Base-by-base conservation (phyloP, 768 basidiomycete genomes). In the Cubamyces lactineus region DNA sequence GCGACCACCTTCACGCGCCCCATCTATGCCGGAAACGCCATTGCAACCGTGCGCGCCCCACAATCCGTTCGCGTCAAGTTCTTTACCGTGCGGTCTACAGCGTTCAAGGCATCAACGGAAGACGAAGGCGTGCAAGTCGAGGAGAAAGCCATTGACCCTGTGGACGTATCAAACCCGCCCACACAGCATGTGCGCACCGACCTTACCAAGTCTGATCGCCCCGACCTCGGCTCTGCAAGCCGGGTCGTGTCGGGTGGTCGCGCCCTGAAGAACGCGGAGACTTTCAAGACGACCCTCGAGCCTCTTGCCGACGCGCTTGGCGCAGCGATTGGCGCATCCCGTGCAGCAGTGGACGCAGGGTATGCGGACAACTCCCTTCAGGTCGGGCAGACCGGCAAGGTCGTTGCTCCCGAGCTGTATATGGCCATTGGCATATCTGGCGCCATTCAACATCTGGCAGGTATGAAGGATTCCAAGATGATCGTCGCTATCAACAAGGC, bases 331-430 rank as follows among this genome's bases (percentile, higher is more conserved):
- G 97, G 97, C 61, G 97, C 97, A n/a, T 95, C 93, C 19, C 87
- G 97, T 56, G 97, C 97, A 5, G 97, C 97, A 3, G 97, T 99
- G 17, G 97, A 99, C 74, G 93, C 95, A 26, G 97, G 97, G 1
- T 98, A 98, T 70, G 94, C 94, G 28, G 97, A 98, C 75, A 98
- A 98, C 77, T 95, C 93, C 4, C 72, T 98, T 53, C 97, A 99
- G 76, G 97, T 99, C n/a, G 97, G 97, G 23, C 97, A 99, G 79
- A 99, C 97, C 0, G 97, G 97, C 57, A 98, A 98, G 77, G 91
- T 99, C 39, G 96, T 98, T 45, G 96, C 97, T 2, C 96, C 97
- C 0, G 92, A 96, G 72, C 78, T 99, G 55, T 99, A 99, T 76
- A 84, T 98, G 76, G 97, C 97, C 3, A 76, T 98, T 51, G 97